Conservation (phyloP, 441 rosid species). For the Sinapis alba region DNA sequence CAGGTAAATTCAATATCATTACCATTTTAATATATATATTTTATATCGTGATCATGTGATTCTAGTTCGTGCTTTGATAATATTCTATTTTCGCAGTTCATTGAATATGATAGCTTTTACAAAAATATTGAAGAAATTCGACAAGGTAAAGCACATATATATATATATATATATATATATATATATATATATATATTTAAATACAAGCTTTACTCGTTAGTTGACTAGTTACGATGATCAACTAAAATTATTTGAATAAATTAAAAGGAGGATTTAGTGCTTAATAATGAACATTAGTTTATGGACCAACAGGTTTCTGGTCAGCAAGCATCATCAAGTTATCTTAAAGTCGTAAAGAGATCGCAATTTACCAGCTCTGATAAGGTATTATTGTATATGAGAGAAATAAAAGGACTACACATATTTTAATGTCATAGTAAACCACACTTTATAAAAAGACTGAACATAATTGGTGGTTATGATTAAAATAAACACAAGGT, state of each 20-base stretch:
- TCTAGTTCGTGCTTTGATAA: constrained; percentile 1
- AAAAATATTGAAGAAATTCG: constrained; percentile 95
- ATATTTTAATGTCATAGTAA: neutral
- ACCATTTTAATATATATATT: neutral
- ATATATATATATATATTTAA: neutral
- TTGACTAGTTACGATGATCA: neutral
- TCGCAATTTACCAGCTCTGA: constrained; percentile 92
- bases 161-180: neutral
- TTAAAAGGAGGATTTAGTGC: constrained; percentile 10
- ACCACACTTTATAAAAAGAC: neutral
- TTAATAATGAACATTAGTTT: constrained; percentile 10
- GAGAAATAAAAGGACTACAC: neutral
- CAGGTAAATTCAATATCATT: constrained; percentile 50
- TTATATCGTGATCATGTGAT: constrained; percentile 3
- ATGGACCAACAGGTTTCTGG: constrained; percentile 45
- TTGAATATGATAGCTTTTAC: constrained; percentile 91
- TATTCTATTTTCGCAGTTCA: constrained; percentile 55
- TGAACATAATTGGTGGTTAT: constrained; percentile 25
- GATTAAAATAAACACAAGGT: constrained; percentile 47
- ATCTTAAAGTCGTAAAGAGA: constrained; percentile 82
- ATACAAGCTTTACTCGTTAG: neutral
- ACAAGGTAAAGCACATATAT: constrained; percentile 62
- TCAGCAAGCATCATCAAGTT: constrained; percentile 78
- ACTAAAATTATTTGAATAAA: neutral
- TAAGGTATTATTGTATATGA: constrained; percentile 64